phyloP scores from a whole-genome alignment of 768 basidiomycete species.

The Tulasnella sp. region DNA sequence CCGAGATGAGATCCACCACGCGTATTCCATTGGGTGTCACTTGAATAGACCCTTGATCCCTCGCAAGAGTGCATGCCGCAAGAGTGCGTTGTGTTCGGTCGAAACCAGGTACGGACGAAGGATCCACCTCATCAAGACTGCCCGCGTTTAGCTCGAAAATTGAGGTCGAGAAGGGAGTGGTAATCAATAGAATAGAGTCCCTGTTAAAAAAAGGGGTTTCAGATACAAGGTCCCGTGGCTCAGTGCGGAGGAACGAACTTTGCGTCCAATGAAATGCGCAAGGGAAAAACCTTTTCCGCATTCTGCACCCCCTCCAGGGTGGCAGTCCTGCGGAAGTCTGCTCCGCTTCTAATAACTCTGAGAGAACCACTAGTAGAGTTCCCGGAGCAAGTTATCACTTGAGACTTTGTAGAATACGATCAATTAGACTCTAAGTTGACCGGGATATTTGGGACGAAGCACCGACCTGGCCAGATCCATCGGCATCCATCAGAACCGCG shows the following conservation, averaged over 20 bases:
- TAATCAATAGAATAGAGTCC: conserved; percentile 47
- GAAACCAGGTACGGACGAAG: conserved; percentile 38
- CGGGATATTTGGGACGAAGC: too few species aligned
- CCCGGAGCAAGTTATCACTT: conserved; percentile 82
- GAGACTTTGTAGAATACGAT: conserved; percentile 40
- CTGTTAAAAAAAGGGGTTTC: conserved; percentile 16
- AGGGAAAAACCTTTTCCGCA: conserved; percentile 55
- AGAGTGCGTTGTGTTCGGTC: conserved; percentile 48
- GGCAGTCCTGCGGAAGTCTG: conserved; percentile 63
- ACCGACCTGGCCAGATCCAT: conserved; percentile 58
- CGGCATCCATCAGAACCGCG: conserved; percentile 64
- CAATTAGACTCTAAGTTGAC: not conserved
- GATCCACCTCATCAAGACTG: conserved; percentile 36
- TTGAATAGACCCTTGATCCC: conserved; percentile 59
- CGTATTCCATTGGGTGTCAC: conserved; percentile 53
- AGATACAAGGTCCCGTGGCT: conserved; percentile 13
- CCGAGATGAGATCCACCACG: conserved; percentile 44
- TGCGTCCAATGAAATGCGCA: conserved; percentile 43
- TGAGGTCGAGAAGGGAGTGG: conserved; percentile 49
- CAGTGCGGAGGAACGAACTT: conserved; percentile 24
- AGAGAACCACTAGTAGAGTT: conserved; percentile 67
- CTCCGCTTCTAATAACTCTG: conserved; percentile 71
- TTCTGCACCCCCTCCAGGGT: conserved; percentile 48
- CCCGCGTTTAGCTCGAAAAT: conserved; percentile 46
- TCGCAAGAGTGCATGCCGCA: conserved; percentile 50